phyloP scores from a whole-genome alignment of 2,329 filamentous ascomycete species.

The Clonostachys chloroleuca region DNA sequence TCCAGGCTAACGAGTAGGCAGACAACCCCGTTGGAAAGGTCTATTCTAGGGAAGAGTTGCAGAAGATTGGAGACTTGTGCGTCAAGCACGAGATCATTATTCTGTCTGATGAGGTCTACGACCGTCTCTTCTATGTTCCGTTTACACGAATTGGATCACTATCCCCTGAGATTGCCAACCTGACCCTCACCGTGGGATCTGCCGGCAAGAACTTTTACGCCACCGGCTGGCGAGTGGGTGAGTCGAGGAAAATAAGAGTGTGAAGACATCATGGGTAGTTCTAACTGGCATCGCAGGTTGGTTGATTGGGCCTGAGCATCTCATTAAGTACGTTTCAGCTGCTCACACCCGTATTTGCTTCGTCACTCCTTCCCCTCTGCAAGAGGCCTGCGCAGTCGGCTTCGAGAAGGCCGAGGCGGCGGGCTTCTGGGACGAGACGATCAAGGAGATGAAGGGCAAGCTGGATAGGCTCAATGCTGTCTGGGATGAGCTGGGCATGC shows the following conservation, averaged over 20 bases:
- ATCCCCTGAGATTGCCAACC: conserved; percentile 80
- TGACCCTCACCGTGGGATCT: conserved; percentile 91
- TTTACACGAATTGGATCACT: conserved; percentile 91
- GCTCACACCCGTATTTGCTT: conserved; percentile 97
- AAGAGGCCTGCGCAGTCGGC: conserved; percentile 90
- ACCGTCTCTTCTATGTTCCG: conserved; percentile 89
- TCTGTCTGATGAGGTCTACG: conserved; percentile 89
- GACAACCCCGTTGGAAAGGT: conserved; percentile 98
- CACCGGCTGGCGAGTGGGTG: conserved; percentile 87
- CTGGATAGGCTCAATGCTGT: conserved; percentile 82
- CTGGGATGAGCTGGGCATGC: conserved; percentile 70
- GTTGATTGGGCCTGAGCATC: conserved; percentile 81
- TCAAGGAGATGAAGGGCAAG: conserved; percentile 85
- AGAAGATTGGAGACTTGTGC: conserved; percentile 81
- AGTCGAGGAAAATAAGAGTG: conserved; percentile 8
- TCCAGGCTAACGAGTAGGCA: conserved; percentile 5
- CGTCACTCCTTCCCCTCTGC: conserved; percentile 85
- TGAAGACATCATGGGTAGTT: background rate
- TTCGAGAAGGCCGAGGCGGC: conserved; percentile 85
- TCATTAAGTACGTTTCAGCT: conserved; percentile 87
- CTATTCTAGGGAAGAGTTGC: conserved; percentile 77
- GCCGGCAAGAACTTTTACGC: conserved; percentile 98
- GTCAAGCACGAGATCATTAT: conserved; percentile 94
- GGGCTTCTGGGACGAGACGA: conserved; percentile 83
- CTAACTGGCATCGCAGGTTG: conserved; percentile 49